phyloP scores from a whole-genome alignment of 2,329 filamentous ascomycete species.

The Colletotrichum scovillei region DNA sequence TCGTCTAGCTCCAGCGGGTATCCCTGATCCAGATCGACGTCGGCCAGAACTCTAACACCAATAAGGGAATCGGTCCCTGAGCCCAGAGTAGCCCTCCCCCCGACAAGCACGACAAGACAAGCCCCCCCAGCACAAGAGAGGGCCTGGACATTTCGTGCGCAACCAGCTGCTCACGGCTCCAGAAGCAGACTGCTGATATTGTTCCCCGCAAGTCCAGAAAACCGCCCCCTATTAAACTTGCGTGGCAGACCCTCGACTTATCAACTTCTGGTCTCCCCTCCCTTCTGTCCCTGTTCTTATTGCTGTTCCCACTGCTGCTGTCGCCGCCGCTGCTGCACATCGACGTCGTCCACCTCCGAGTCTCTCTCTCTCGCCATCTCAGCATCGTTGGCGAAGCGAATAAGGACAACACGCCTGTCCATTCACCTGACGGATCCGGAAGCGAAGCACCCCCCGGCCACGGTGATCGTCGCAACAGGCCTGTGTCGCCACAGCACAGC shows the following conservation, averaged over 20 bases:
- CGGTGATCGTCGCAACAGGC: slow-evolving; percentile 13
- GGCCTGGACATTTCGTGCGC: slow-evolving; percentile 11
- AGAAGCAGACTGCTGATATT: neutral
- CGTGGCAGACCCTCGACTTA: slow-evolving; percentile 14
- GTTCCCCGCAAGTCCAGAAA: slow-evolving; percentile 25
- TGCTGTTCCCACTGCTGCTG: neutral
- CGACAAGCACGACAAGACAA: slow-evolving; percentile 16
- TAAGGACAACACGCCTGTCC: slow-evolving; percentile 3
- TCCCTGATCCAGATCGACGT: slow-evolving; percentile 34
- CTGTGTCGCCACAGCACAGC: neutral
- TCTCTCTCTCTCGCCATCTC: neutral
- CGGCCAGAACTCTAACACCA: slow-evolving; percentile 36
- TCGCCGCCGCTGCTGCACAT: neutral
- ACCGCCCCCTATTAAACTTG: slow-evolving; percentile 22
- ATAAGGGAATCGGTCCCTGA: slow-evolving; percentile 32
- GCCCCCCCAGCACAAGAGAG: slow-evolving; percentile 7
- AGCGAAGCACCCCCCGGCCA: slow-evolving; percentile 1
- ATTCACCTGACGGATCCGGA: neutral
- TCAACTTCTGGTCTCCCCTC: neutral
- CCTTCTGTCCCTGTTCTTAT: neutral
- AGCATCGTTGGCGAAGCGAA: neutral
- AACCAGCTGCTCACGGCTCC: slow-evolving; percentile 5
- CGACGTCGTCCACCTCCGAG: neutral
- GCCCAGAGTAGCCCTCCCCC: slow-evolving; percentile 13
- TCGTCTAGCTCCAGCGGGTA: slow-evolving; percentile 27